These are phyloP conservation scores for Selenicereus undatus DNA, from an alignment of 148 eudicot species.

Conservation along the genomic window DNA sequence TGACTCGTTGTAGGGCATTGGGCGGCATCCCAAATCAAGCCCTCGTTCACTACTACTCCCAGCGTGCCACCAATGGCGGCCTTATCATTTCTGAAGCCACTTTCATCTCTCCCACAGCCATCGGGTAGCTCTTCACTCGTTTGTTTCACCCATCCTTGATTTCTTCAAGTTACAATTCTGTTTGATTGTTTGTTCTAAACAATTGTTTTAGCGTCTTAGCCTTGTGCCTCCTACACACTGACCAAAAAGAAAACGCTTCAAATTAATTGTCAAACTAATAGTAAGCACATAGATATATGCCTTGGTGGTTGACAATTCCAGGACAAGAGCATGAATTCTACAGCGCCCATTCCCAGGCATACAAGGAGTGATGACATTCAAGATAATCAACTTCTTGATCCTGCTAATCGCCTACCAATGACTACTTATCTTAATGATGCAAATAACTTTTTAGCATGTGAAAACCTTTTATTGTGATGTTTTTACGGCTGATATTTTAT, in stretches of 20 bases:
- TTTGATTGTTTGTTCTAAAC: background rate
- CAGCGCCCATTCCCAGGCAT: too few species aligned
- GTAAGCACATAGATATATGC: too few species aligned
- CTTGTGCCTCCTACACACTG: background rate
- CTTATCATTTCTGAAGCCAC: slow-evolving; percentile 74
- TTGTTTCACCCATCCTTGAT: background rate
- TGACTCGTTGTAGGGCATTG: slow-evolving; percentile 81
- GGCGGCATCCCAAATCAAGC: slow-evolving; percentile 51
- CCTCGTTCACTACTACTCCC: slow-evolving; percentile 55
- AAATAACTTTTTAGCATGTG: background rate
- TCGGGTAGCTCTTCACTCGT: slow-evolving; percentile 41
- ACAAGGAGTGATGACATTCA: too few species aligned
- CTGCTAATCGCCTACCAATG: background rate
- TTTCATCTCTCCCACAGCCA: slow-evolving; percentile 55
- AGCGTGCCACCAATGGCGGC: slow-evolving; percentile 59
- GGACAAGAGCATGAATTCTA: too few species aligned
- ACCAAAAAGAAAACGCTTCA: too few species aligned
- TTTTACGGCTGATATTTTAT: background rate
- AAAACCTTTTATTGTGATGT: background rate
- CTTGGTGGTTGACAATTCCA: too few species aligned
- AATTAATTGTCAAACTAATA: too few species aligned
- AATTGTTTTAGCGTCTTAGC: background rate
- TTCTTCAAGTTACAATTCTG: background rate
- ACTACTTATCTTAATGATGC: background rate
- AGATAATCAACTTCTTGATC: background rate